Evolutionary conservation across 768 basidiomycete genomes (phyloP).

Genomic region (Lentinus brumalis): DNA sequence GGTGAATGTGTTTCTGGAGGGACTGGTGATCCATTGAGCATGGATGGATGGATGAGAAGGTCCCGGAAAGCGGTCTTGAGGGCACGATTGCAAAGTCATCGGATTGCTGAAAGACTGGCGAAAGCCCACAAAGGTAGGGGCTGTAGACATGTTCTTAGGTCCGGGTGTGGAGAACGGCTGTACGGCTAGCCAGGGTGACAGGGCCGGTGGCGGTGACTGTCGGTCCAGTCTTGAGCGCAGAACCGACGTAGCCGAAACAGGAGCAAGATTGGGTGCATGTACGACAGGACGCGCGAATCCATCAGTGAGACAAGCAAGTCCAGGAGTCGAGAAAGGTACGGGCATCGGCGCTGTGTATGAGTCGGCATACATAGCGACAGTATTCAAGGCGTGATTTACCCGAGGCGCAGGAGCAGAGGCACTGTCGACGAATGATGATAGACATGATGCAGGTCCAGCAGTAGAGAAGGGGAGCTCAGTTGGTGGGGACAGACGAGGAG

Average conservation of each 20-base stretch:
- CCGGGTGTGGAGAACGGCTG: no score
- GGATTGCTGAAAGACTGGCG: neutral
- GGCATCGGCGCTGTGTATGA: neutral
- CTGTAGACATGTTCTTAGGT: neutral
- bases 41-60: neutral
- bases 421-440: neutral
- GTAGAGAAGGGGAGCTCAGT: conserved; percentile 27
- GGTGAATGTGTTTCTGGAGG: neutral
- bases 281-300: neutral
- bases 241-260: neutral
- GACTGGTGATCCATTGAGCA: neutral
- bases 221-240: no score
- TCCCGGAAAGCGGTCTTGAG: neutral
- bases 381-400: neutral
- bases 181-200: no score
- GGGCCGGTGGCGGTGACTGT: no score
- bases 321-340: conserved; percentile 26
- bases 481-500: no score
- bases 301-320: neutral
- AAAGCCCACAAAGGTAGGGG: neutral
- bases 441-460: conserved; percentile 29
- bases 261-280: no score
- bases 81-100: neutral
- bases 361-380: neutral
- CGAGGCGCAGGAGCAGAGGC: neutral